Base-by-base conservation (phyloP, 805 yeast species). In the Cyberlindnera xylosilytica region DNA sequence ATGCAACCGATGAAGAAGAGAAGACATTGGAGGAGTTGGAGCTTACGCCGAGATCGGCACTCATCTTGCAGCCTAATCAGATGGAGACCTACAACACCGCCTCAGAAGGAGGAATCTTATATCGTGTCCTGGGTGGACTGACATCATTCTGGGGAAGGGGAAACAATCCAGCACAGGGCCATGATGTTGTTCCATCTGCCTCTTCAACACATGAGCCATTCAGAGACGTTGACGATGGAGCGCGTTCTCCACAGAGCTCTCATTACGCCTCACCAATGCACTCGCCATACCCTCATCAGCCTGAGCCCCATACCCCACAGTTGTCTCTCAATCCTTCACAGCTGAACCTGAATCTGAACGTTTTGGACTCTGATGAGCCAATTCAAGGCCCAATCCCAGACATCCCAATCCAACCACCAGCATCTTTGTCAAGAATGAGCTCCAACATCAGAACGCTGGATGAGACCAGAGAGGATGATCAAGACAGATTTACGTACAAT, bases 21-120 rank as follows among this genome's bases (percentile, higher is more conserved):
- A 63, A 64, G 45, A 63, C 79, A 3, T 65, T 89, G 29, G 58
- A 58, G 20, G 73, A 68, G 4, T 65, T 89, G 41, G 79, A 78
- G 18, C 65, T 89, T 39, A 71, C 76, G 13, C 90, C 91, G 2
- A 70, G 95, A 44, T 81, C 95, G 10, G 87, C 84, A 0, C 61
- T 89, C 36, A 80, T 87, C 19, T 65, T 89, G 49, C 84, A 85
- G 56, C 90, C 93, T 0, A 66, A 71, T 23, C 56, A 56, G 19
- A 58, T 58, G 20, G 40, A 56, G 45, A 62, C 69, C 37, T 54
- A 61, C 49, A 20, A 58, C 41, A 18, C 56, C 45, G 18, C 47
- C 4, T 27, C 43, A 2, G 23, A 45, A 8, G 43, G 41, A 5
- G 62, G 72, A 0, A 43, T 65, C 7, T 30, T 68, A 9, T 60